These are phyloP conservation scores for Leccinum cinnamomeum DNA, from an alignment of 1,284 basidiomycete species.

Conservation along the genomic window DNA sequence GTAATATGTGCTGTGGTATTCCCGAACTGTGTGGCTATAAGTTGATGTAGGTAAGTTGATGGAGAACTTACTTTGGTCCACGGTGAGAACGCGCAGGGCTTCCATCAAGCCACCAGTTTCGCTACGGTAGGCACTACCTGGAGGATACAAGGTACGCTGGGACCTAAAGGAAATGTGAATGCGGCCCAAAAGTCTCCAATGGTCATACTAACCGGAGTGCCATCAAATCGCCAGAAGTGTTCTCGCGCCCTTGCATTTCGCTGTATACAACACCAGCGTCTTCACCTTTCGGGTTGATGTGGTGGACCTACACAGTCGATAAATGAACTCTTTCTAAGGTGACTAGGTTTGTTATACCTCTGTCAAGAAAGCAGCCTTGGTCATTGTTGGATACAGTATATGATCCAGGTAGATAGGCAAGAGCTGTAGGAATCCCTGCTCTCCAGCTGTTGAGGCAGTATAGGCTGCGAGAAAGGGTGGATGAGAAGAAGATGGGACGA, in stretches of 20 bases:
- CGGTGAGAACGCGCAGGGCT: conserved; percentile 81
- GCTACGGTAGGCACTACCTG: conserved; percentile 87
- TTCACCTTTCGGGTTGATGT: conserved; percentile 88
- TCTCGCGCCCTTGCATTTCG: conserved; percentile 98
- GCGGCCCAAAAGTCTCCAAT: neutral
- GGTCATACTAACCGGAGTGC: conserved; percentile 61
- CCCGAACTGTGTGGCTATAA: conserved; percentile 58
- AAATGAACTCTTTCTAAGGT: neutral
- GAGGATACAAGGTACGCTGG: conserved; percentile 80
- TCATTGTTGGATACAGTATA: conserved; percentile 95
- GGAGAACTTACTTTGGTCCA: conserved; percentile 77
- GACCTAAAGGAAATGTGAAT: conserved; percentile 46
- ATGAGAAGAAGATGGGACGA: neutral
- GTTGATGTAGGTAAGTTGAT: conserved; percentile 2
- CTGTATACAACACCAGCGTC: conserved; percentile 97
- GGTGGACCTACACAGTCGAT: conserved; percentile 66
- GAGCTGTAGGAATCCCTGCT: conserved; percentile 93
- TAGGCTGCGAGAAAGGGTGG: conserved; percentile 54
- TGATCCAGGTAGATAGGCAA: conserved; percentile 97
- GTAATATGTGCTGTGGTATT: conserved; percentile 92
- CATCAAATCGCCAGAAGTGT: conserved; percentile 90
- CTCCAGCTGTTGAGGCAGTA: conserved; percentile 96
- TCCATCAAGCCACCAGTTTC: conserved; percentile 98
- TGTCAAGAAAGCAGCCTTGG: conserved; percentile 87
- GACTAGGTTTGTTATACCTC: conserved; percentile 54